phyloP scores from a whole-genome alignment of 345 rosid species.

The Populus tremula region DNA sequence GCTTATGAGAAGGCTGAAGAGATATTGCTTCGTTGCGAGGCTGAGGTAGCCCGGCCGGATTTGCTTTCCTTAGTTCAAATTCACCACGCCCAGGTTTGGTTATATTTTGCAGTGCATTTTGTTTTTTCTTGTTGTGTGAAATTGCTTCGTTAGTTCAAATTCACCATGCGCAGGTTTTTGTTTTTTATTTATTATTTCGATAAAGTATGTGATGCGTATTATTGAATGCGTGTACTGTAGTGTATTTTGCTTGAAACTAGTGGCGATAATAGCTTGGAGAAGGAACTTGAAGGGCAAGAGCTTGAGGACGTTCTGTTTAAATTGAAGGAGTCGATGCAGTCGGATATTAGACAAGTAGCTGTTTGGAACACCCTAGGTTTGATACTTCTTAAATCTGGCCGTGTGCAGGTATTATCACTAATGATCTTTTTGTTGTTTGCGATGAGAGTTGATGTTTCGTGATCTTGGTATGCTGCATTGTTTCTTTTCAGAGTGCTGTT shows the following conservation, averaged over 20 bases:
- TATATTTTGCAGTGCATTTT: background rate
- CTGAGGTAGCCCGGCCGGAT: slow-evolving; percentile 83
- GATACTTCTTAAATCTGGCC: slow-evolving; percentile 84
- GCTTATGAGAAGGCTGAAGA: slow-evolving; percentile 92
- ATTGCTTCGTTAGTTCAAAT: background rate
- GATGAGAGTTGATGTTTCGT: slow-evolving; percentile 16
- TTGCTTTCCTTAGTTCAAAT: slow-evolving; percentile 87
- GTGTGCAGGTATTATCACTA: slow-evolving; percentile 56
- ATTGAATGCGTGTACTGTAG: slow-evolving; percentile 35
- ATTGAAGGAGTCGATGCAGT: slow-evolving; percentile 66
- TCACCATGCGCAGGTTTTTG: too few species aligned
- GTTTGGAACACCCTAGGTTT: slow-evolving; percentile 88
- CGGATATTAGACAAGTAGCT: slow-evolving; percentile 69
- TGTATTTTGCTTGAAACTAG: slow-evolving; percentile 70
- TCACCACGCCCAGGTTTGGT: slow-evolving; percentile 91
- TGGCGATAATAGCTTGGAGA: slow-evolving; percentile 56
- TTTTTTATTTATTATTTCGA: background rate
- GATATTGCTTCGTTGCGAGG: slow-evolving; percentile 72
- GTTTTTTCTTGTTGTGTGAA: background rate
- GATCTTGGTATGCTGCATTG: slow-evolving; percentile 13
- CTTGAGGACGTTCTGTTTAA: slow-evolving; percentile 71
- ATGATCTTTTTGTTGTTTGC: slow-evolving; percentile 11
- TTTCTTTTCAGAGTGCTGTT: slow-evolving; percentile 61
- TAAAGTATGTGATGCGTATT: slow-evolving; percentile 13
- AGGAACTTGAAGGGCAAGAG: slow-evolving; percentile 78